Evolutionary conservation across 2,329 filamentous ascomycete genomes (phyloP).

Genomic region (Pseudogymnoascus sp.): DNA sequence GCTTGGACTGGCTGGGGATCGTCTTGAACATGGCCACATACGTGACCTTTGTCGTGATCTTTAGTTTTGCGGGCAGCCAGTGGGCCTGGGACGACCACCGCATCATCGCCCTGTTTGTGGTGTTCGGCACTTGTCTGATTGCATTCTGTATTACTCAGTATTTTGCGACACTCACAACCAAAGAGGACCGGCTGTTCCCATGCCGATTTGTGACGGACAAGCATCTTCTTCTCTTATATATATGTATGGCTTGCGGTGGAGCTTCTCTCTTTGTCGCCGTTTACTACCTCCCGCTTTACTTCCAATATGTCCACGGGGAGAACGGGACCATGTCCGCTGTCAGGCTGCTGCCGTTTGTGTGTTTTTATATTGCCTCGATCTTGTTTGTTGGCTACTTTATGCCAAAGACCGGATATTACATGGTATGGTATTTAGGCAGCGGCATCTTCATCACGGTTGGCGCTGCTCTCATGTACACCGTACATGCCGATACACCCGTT

Average conservation of each 20-base stretch:
- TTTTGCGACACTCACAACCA: conserved; percentile 36
- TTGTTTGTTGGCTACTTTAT: conserved; percentile 32
- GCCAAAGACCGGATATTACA: conserved; percentile 29
- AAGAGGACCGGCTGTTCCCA: conserved; percentile 35
- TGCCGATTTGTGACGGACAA: conserved; percentile 32
- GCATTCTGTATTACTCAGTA: conserved; percentile 40
- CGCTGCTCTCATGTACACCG: conserved; percentile 21
- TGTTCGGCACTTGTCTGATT: conserved; percentile 36
- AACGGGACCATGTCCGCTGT: conserved; percentile 28
- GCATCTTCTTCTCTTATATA: conserved; percentile 34
- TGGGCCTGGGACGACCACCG: conserved; percentile 39
- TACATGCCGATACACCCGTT: conserved; percentile 18
- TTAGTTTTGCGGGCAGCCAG: conserved; percentile 41
- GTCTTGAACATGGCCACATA: conserved; percentile 36
- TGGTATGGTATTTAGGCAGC: conserved; percentile 27
- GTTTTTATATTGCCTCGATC: conserved; percentile 31
- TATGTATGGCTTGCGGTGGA: conserved; percentile 29
- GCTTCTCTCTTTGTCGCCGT: conserved; percentile 23
- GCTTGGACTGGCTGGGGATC: conserved; percentile 39
- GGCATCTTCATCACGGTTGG: conserved; percentile 27
- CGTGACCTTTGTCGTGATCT: conserved; percentile 36
- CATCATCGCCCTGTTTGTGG: conserved; percentile 39
- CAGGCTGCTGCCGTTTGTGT: conserved; percentile 31
- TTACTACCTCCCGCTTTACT: conserved; percentile 40
- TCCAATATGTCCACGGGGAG: conserved; percentile 35